Evolutionary conservation across 106 monocot species (phyloP).

Genomic region (Vanilla planifolia): DNA sequence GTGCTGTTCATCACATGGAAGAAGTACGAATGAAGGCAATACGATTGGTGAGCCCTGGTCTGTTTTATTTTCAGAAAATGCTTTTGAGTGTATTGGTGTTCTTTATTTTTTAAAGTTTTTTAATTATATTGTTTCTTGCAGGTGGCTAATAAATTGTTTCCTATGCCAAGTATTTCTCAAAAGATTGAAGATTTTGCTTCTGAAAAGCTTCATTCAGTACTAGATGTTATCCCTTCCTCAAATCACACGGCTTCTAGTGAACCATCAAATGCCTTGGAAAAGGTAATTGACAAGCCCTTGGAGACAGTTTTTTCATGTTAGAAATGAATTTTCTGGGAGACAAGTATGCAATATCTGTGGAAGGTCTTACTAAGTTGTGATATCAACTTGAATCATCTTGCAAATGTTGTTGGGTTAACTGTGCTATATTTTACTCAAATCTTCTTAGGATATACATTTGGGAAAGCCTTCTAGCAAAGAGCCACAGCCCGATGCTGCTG

Average conservation of each 20-base stretch:
- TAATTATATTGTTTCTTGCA: conserved; percentile 21
- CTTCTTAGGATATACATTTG: conserved; percentile 38
- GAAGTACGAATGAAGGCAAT: conserved; percentile 99
- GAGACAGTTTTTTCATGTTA: too few species aligned
- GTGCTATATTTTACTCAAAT: neutral
- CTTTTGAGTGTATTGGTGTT: conserved; percentile 1
- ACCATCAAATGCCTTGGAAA: conserved; percentile 18
- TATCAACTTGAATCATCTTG: too few species aligned
- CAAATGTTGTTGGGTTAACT: too few species aligned
- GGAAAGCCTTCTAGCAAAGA: conserved; percentile 24
- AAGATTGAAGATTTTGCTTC: conserved; percentile 90
- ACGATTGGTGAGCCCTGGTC: conserved; percentile 58
- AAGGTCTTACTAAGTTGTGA: too few species aligned
- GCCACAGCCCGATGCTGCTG: neutral
- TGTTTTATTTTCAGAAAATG: neutral
- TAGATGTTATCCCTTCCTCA: conserved; percentile 19
- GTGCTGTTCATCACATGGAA: conserved; percentile 71
- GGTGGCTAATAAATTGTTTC: conserved; percentile 97
- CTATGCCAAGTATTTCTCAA: conserved; percentile 64
- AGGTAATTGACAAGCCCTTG: conserved; percentile 46
- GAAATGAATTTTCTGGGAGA: too few species aligned
- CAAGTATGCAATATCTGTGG: too few species aligned
- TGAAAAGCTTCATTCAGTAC: conserved; percentile 57
- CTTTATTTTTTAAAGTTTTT: neutral
- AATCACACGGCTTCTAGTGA: conserved; percentile 16